Conservation (phyloP, 495 filamentous ascomycete species). For the Talaromyces nanjingensis region DNA sequence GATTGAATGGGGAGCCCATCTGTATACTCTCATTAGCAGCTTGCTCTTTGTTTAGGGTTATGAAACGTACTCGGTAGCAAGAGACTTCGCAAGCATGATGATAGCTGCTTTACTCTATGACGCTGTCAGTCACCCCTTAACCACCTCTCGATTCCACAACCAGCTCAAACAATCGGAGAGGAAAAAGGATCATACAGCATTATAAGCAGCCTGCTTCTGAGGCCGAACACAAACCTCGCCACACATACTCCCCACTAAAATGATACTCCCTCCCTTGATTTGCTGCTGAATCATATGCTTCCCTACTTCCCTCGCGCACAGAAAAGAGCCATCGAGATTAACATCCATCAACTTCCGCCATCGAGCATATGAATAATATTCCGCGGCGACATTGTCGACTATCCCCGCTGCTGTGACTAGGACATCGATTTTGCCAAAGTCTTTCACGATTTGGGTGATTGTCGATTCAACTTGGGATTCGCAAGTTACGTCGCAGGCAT, state of each 20-base stretch:
- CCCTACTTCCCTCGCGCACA: constrained; percentile 64
- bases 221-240: constrained; percentile 17
- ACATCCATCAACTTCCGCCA: constrained; percentile 63
- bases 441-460: constrained; percentile 46
- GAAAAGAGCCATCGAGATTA: constrained; percentile 56
- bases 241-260: constrained; percentile 21
- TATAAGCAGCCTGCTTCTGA: constrained; percentile 24
- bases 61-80: constrained; percentile 16
- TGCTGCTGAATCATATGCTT: constrained; percentile 50
- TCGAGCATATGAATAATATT: constrained; percentile 55
- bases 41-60: not conserved
- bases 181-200: constrained; percentile 11
- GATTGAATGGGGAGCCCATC: constrained; percentile 15
- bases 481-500: constrained; percentile 49
- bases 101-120: constrained; percentile 17
- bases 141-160: too few species aligned
- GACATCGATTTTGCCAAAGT: constrained; percentile 60
- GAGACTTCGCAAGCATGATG: constrained; percentile 15
- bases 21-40: not conserved
- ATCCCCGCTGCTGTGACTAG: constrained; percentile 66
- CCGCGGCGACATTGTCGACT: constrained; percentile 53
- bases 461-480: constrained; percentile 43
- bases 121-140: not conserved
- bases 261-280: constrained; percentile 19
- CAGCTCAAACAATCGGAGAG: too few species aligned